Evolutionary conservation across 352 stramenopile species (phyloP), one percentile per base, ranked within the genome.

Genomic region (Albugo laibachii): DNA sequence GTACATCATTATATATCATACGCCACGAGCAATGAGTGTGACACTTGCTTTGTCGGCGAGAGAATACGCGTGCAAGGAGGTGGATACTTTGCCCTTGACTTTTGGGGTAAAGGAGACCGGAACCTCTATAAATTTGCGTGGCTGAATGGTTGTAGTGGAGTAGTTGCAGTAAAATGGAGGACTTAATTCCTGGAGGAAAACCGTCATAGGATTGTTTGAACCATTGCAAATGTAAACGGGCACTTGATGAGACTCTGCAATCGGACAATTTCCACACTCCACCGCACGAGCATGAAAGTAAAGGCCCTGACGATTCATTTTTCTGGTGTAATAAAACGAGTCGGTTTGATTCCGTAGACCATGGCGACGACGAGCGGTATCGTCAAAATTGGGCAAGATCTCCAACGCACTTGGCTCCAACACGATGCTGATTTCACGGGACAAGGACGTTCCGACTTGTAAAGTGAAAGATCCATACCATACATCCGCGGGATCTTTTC

Each of bases 201-300:
- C 78, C 2, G 78, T 87, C 66, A 87, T 84, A 13, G 75, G 69
- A 36, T 57, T 41, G 34, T 73, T 80, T 16, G 75, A 83, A 35
- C 78, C 75, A 53, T 92, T 92, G 66, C 78, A 92, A 20, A 92
- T 69, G 50, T 84, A 87, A 24, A 92, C 75, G 13, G 75, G 69
- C 27, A 87, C 75, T 58, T 83, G 63, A 20, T 86, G 75, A 8
- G 63, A 82, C 50, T 84, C 69, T 19, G 71, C 73, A 36, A 88
- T 63, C 20, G 64, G 58, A 50, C 70, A 83, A 37, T 61, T 74
- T 34, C 78, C 78, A 49, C 73, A 92, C 27, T 92, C 78, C 27
- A 92, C 75, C n/a, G 70, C 73, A 49, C 70, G 68, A 5, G 78
- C 73, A 34, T 88, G 75, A 47, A 92, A 92, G 50, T 88, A 92